Evolutionary conservation across 441 rosid genomes (phyloP), one percentile per base, ranked within the genome.

Genomic region (Euphorbia corollata): DNA sequence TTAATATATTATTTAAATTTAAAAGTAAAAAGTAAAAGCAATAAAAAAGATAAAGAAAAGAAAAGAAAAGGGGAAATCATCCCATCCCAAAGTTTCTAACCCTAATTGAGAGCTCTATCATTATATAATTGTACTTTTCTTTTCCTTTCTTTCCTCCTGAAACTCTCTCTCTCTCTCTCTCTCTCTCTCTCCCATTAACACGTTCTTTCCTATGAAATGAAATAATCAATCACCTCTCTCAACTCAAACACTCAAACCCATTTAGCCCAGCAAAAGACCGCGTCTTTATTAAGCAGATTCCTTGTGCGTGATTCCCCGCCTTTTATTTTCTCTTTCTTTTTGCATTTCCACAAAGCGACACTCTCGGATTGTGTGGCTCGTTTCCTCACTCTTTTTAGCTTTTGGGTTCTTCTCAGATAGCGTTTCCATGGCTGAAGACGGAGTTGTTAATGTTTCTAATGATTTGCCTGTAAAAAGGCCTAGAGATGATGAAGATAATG

Each of bases 381-480:
- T 20, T 54, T 48, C 47, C 69, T 67, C 63, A 41, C 12, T 27
- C 18, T 27, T 19, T 41, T 58, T 59, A 16, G 47, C 38, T 1
- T 5, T 63, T 24, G 30, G 2, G 23, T 16, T 51, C 56, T 76
- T 41, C 48, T 45, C 36, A 50, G 56, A 27, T 5, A n/a, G 50
- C 18, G 51, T n/a, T 34, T 69, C 68, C 65, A 86, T 86, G 87
- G 86, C 90, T 56, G 90, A 76, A 63, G 77, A 74, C 50, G 71
- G 78, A 20, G 64, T 13, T 56, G 75, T 67, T 60, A 58, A 74
- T 32, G 68, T 20, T 56, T 68, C n/a, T 36, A 45, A 68, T 36
- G 97, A 90, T 79, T 81, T 88, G 72, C 78, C 82, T 1, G 70
- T 82, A 69, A 92, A 90, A 71, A 86, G 96, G 76, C 85, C 89